phyloP scores from a whole-genome alignment of 306 rosid species.

The Carpinus fangiana region DNA sequence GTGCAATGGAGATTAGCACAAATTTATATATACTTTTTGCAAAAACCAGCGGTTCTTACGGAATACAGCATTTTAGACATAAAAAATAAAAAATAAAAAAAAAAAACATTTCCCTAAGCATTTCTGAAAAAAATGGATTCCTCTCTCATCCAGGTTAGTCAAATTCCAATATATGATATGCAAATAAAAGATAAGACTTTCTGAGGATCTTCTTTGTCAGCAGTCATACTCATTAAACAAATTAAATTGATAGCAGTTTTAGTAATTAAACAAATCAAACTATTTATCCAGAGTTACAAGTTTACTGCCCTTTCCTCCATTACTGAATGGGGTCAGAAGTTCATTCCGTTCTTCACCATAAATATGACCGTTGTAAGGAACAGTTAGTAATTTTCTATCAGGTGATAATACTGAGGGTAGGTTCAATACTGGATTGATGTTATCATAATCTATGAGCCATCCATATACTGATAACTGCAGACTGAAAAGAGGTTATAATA shows the following conservation, averaged over 20 bases:
- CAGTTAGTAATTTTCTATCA: neutral
- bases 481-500: neutral
- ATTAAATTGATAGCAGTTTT: neutral
- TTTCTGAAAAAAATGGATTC: neutral
- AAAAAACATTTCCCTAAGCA: neutral
- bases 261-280: neutral
- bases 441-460: neutral
- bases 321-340: neutral
- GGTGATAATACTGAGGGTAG: neutral
- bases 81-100: no score
- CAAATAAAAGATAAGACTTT: neutral
- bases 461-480: neutral
- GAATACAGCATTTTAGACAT: neutral
- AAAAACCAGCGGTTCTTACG: neutral
- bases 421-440: neutral
- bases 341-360: neutral
- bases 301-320: neutral
- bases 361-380: neutral
- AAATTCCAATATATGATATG: neutral
- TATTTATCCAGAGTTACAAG: neutral
- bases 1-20: neutral
- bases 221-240: neutral
- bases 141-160: neutral
- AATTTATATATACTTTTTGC: neutral
- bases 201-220: neutral